phyloP scores from a whole-genome alignment of 2,329 filamentous ascomycete species.

The Apiospora koreana region DNA sequence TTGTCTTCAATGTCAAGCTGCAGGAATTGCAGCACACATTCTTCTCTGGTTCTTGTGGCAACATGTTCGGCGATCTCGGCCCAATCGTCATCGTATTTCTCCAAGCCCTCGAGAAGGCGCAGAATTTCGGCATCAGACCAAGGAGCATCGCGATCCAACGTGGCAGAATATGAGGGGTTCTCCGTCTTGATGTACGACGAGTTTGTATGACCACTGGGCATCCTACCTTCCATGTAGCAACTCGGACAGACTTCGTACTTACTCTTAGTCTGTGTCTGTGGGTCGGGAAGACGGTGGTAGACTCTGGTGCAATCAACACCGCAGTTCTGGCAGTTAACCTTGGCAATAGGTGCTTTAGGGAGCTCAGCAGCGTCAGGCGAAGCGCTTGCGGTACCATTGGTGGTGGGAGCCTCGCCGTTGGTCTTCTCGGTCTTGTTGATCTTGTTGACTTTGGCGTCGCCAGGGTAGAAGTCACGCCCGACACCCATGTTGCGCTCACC shows the following conservation, averaged over 20 bases:
- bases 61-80: slow-evolving; percentile 90
- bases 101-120: slow-evolving; percentile 85
- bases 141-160: slow-evolving; percentile 80
- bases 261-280: slow-evolving; percentile 58
- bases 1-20: slow-evolving; percentile 97
- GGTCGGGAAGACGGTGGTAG: slow-evolving; percentile 61
- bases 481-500: slow-evolving; percentile 88
- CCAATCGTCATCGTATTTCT: slow-evolving; percentile 96
- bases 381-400: slow-evolving; percentile 62
- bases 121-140: slow-evolving; percentile 92
- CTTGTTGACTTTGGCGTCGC: slow-evolving; percentile 75
- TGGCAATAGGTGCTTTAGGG: slow-evolving; percentile 64
- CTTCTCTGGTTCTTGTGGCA: slow-evolving; percentile 85
- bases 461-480: slow-evolving; percentile 92
- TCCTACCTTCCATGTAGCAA: slow-evolving; percentile 82
- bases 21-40: slow-evolving; percentile 95
- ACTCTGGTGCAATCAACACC: slow-evolving; percentile 80
- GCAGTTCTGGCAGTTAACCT: slow-evolving; percentile 86
- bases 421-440: slow-evolving; percentile 73
- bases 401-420: slow-evolving; percentile 70
- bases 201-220: slow-evolving; percentile 76
- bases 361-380: slow-evolving; percentile 46
- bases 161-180: slow-evolving; percentile 77
- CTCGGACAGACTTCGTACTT: slow-evolving; percentile 90
- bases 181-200: slow-evolving; percentile 87